Evolutionary conservation across 2,329 filamentous ascomycete genomes (phyloP).

Genomic region (Colletotrichum nymphaeae): DNA sequence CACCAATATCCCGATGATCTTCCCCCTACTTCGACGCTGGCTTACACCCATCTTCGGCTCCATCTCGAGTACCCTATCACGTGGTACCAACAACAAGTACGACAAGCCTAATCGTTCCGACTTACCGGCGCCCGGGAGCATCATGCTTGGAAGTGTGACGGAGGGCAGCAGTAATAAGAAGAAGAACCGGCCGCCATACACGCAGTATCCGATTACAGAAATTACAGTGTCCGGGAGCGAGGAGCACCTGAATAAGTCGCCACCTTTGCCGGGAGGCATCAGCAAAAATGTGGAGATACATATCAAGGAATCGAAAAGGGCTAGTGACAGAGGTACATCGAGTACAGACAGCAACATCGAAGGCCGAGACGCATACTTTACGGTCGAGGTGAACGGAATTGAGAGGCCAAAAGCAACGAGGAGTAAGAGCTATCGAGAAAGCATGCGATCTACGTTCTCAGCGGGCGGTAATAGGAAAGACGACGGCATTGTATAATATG

Average conservation of each 20-base stretch:
- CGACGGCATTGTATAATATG: background rate
- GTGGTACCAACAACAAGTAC: slow-evolving; percentile 19
- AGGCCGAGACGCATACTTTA: slow-evolving; percentile 4
- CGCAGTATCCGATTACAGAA: slow-evolving; percentile 29
- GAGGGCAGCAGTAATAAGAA: slow-evolving; percentile 11
- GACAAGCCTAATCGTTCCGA: slow-evolving; percentile 13
- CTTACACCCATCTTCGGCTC: slow-evolving; percentile 27
- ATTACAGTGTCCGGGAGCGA: slow-evolving; percentile 25
- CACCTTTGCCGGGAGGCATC: slow-evolving; percentile 6
- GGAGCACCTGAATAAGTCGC: slow-evolving; percentile 18
- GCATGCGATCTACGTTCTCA: background rate
- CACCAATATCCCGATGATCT: slow-evolving; percentile 37
- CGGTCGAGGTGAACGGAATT: background rate
- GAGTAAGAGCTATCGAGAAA: slow-evolving; percentile 4
- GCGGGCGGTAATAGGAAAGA: background rate
- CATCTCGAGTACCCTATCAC: slow-evolving; percentile 13
- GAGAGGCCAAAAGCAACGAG: background rate
- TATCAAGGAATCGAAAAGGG: slow-evolving; percentile 16
- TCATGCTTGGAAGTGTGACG: slow-evolving; percentile 21
- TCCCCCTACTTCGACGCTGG: slow-evolving; percentile 21
- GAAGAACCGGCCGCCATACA: slow-evolving; percentile 23
- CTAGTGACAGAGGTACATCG: background rate
- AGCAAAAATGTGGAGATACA: slow-evolving; percentile 31
- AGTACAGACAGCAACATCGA: slow-evolving; percentile 7
- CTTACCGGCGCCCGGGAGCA: slow-evolving; percentile 23